Evolutionary conservation across 2,329 filamentous ascomycete genomes (phyloP), one percentile per base, ranked within the genome.

Genomic region (Colletotrichum magnum): DNA sequence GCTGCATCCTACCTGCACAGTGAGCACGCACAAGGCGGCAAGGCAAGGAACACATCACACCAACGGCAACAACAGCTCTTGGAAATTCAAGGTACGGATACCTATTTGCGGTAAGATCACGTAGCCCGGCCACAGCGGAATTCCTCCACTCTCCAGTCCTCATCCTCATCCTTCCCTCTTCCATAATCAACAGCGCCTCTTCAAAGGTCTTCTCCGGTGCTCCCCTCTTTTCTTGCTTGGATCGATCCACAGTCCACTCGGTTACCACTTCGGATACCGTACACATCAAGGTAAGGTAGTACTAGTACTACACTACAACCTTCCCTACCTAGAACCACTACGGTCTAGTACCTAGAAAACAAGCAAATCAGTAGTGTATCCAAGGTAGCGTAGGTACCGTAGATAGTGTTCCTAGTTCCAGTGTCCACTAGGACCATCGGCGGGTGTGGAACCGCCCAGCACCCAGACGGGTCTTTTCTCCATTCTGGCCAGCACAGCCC

Each of bases 401-500:
- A 43, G 41, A n/a, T 43, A 43, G 41, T 43, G 32, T 36, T 10
- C 32, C 32, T 36, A 10, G 21, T 26, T 26, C 43, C 57, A 48
- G 32, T 58, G 57, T 36, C 32, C 57, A 41, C 32, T 58, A 48
- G 4, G 36, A 15, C 41, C 41, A 43, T 43, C 16, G 41, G 41
- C 41, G 16, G 16, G 41, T 43, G 41, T 15, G 41, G 13, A 15
- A 18, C 47, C 47, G n/a, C n/a, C 16, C 47, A 47, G 47, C 47
- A 26, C 21, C 50, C 50, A 52, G 21, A 52, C 62, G 43, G 62
- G 67, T 51, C 50, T 54, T 43, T 56, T 56, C 41, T 66, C 62
- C 62, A 69, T 61, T 65, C 57, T 66, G 62, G 56, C 51, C 26
- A 67, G 67, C 67, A 69, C 62, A 67, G 67, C 67, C 66, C 51